Evolutionary conservation across 768 basidiomycete species (phyloP), one percentile per base, ranked within the genome.

Genomic region (Tubosaeta sp.): DNA sequence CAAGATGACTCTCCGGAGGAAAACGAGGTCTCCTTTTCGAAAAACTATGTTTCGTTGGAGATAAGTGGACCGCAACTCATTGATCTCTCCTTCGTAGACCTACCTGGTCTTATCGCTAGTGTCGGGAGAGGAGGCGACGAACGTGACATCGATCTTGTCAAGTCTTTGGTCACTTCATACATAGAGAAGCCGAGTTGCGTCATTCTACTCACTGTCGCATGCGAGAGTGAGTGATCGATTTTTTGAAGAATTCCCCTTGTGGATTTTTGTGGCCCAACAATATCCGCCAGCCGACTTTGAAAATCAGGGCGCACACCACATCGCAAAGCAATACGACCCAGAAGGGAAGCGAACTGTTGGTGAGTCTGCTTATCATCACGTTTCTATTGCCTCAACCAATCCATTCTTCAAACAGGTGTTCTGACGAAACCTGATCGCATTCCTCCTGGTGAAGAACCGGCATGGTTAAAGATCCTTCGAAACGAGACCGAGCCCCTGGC

Each of bases 361-460:
- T 86, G 53, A 13, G 76, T 46, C 14, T 4, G 6, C 6, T 18
- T 24, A 9, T 9, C 75, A 77, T 81, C 8, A 77, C 83, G 0
- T 52, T 79, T 32, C 78, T 77, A 0, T 76, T 82, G 0, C 73
- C 79, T 5, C 40, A 1, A 31, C 34, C 5, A 6, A 56, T 14
- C 9, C 10, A 21, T 12, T 2, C 1, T 34, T n/a, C 21, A 12
- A 10, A 30, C 21, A 63, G 60, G 60, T 13, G 60, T 63, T 16
- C 72, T 87, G 18, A 90, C 86, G 0, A 89, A 90, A 55, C 84
- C 85, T 0, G 87, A 87, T 55, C 78, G 83, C 8, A 86, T 68
- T 25, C 59, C 58, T 3, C 1, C 22, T 0, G 65, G 69, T n/a
- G 56, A 62, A 5, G 61, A 60, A 50, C 22, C n/a, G 0, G 9